Evolutionary conservation across 2,329 filamentous ascomycete genomes (phyloP).

Genomic region (Trichoderma pleuroti): DNA sequence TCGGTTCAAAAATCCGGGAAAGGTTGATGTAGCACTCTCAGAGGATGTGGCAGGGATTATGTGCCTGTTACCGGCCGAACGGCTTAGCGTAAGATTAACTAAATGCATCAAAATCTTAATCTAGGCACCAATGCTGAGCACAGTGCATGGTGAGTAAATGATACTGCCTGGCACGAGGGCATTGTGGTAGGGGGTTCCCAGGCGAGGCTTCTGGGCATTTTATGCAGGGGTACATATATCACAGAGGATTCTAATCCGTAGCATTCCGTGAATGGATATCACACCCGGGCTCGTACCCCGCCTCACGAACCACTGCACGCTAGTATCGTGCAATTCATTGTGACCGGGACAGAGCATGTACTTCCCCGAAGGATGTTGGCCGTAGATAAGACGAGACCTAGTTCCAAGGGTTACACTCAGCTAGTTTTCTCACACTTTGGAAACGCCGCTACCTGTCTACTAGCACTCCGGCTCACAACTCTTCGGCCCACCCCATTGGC

Average conservation of each 20-base stretch:
- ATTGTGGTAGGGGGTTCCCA: neutral
- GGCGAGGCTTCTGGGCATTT: neutral
- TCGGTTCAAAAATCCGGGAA: neutral
- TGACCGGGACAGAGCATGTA: neutral
- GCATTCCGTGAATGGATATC: neutral
- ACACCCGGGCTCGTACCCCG: neutral
- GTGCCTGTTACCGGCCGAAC: neutral
- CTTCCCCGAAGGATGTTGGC: neutral
- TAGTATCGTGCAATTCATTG: neutral
- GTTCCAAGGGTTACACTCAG: neutral
- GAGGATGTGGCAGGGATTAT: neutral
- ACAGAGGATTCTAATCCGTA: neutral
- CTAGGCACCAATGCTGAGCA: neutral
- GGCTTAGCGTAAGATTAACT: neutral
- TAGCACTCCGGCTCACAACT: neutral
- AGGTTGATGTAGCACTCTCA: neutral
- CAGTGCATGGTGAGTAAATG: neutral
- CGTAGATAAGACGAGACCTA: neutral
- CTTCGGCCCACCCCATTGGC: neutral
- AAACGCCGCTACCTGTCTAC: neutral
- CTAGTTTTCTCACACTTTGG: neutral
- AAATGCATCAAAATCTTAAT: neutral
- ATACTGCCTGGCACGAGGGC: neutral
- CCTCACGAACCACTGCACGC: neutral
- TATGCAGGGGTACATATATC: neutral